A percentile compares a stretch with the other conserved stretches of the same genome.
phyloP scores from a whole-genome alignment of 345 rosid species.

The Heritiera littoralis region DNA sequence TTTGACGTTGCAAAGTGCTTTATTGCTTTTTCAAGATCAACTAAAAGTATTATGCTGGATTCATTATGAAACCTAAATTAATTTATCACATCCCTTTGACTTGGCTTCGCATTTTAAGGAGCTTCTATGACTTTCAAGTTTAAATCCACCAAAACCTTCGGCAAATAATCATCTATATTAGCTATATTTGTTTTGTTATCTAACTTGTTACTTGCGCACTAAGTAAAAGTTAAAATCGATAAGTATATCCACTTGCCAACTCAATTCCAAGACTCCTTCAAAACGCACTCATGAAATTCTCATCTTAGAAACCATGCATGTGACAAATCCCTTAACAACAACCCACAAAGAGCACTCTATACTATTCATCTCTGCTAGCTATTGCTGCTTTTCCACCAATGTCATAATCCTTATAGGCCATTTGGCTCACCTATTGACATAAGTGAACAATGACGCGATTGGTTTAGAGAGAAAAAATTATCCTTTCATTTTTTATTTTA shows the following conservation, averaged over 20 bases:
- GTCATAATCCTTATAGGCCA: not conserved
- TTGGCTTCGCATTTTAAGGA: not conserved
- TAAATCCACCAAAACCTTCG: not conserved
- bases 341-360: not conserved
- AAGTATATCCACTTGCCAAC: not conserved
- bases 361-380: not conserved
- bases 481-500: too few species aligned
- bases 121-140: not conserved
- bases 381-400: not conserved
- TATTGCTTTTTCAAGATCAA: not conserved
- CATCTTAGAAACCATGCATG: slow-evolving; percentile 15
- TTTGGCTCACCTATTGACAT: too few species aligned
- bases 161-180: too few species aligned
- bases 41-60: not conserved
- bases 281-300: not conserved
- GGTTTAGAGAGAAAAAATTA: too few species aligned
- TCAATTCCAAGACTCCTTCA: not conserved
- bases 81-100: not conserved
- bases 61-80: too few species aligned
- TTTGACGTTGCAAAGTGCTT: not conserved
- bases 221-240: not conserved
- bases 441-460: too few species aligned
- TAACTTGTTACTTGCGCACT: too few species aligned
- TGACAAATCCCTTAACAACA: not conserved
- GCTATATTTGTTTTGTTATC: too few species aligned